phyloP scores from a whole-genome alignment of 2,329 filamentous ascomycete species.

The Fonsecaea nubica region DNA sequence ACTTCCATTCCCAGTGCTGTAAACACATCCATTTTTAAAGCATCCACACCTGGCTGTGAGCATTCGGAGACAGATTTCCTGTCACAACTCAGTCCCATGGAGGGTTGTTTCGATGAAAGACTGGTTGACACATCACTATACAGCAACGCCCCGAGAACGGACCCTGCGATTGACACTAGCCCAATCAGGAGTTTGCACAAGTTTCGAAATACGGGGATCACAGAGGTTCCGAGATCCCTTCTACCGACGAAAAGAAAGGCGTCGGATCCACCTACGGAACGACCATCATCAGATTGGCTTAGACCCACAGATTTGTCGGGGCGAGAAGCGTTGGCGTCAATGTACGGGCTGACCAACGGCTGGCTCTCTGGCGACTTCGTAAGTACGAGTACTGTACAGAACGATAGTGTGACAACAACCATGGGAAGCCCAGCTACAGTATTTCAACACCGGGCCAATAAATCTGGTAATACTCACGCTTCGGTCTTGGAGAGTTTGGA shows the following conservation, averaged over 20 bases:
- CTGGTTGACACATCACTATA: constrained; percentile 29
- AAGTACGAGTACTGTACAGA: neutral
- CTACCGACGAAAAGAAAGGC: neutral
- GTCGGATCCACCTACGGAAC: neutral
- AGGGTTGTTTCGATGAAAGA: constrained; percentile 33
- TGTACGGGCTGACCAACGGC: neutral
- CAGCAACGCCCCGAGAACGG: constrained; percentile 28
- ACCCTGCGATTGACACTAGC: constrained; percentile 4
- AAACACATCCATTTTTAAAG: neutral
- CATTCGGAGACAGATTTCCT: constrained; percentile 34
- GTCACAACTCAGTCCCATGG: constrained; percentile 35
- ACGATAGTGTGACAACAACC: neutral
- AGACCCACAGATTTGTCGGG: neutral
- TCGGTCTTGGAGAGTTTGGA: neutral
- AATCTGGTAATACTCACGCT: neutral
- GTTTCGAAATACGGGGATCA: neutral
- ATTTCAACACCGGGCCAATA: neutral
- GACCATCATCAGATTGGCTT: neutral
- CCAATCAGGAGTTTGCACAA: neutral
- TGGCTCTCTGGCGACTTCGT: neutral
- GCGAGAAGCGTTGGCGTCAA: neutral
- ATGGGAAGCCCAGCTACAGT: neutral
- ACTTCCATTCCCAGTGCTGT: neutral
- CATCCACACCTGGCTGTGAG: too few relatives aligned
- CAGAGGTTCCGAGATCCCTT: neutral